These are phyloP conservation scores for Apiospora hydei DNA, from an alignment of 2,329 filamentous ascomycete species.

Conservation along the genomic window DNA sequence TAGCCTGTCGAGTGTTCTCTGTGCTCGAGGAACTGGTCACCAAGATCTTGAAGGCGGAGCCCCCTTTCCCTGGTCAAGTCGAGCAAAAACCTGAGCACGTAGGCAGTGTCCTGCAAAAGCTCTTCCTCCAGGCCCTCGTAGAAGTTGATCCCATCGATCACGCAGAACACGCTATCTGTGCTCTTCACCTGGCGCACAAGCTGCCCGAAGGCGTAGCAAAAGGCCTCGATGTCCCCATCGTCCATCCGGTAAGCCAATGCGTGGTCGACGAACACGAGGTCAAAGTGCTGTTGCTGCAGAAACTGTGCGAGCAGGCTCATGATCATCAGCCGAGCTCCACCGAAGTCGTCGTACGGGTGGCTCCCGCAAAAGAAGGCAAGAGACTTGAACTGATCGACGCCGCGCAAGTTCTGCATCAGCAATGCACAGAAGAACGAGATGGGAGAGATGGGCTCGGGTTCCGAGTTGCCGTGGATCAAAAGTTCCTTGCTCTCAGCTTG, in stretches of 20 bases:
- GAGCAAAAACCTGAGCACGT: slow-evolving; percentile 12
- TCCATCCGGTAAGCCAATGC: not conserved
- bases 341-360: not conserved
- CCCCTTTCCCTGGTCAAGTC: slow-evolving; percentile 13
- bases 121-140: slow-evolving; percentile 13
- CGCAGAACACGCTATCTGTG: slow-evolving; percentile 9
- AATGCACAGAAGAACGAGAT: slow-evolving; percentile 11
- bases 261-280: not conserved
- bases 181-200: not conserved
- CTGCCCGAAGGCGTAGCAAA: slow-evolving; percentile 6
- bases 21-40: slow-evolving; percentile 21
- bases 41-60: slow-evolving; percentile 18
- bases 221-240: not conserved
- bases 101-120: slow-evolving; percentile 8
- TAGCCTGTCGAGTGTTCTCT: slow-evolving; percentile 17
- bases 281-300: not conserved
- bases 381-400: not conserved
- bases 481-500: not conserved
- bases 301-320: slow-evolving; percentile 14
- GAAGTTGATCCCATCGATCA: slow-evolving; percentile 20
- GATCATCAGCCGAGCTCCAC: slow-evolving; percentile 6
- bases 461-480: not conserved
- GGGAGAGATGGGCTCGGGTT: not conserved
- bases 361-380: slow-evolving; percentile 2
- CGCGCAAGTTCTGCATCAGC: slow-evolving; percentile 8